Evolutionary conservation across 2,329 filamentous ascomycete species (phyloP), one percentile per base, ranked within the genome.

Genomic region (Shiraia bambusicola): DNA sequence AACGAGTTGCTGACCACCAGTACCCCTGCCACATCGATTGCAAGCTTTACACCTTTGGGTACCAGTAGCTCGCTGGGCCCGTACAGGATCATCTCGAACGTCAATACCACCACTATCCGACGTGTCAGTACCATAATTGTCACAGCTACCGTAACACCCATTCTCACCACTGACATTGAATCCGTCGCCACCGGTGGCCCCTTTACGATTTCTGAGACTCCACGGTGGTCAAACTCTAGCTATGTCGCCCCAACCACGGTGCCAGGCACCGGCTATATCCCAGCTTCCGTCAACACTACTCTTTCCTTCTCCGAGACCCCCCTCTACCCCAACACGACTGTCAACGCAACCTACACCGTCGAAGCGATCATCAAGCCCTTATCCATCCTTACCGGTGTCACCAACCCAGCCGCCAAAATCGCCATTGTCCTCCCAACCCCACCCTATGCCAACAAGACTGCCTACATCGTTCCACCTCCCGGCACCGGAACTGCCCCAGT

Each of bases 201-300:
- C 16, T 37, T 49, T 30, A 34, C 35, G 17, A 19, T 43, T n/a
- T 15, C 34, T 6, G 42, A 34, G 16, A 33, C 13, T 19, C 37
- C 32, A 5, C 17, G 35, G 3, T 52, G 32, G 22, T 27, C 35
- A 27, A 52, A 52, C 35, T 44, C 28, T 7, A 52, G 40, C 15
- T 34, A 34, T 13, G 37, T 36, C 32, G 24, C 36, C 9, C 45
- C 48, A n/a, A 42, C 46, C 7, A 26, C 42, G 24, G 12, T 47
- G 12, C 30, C 40, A 16, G 31, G 37, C 3, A 51, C 43, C 15
- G 47, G 34, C 19, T 22, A 29, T 7, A 11, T 4, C 14, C 28
- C 22, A 16, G 22, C 12, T 7, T 4, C 31, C 4, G 12, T 16
- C 6, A 15, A 15, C 31, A 16, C 15, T 8, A 8, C 34, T 6